Evolutionary conservation across 108 stramenopile genomes (phyloP).

Genomic region (Cyclostephanos invisitatus): DNA sequence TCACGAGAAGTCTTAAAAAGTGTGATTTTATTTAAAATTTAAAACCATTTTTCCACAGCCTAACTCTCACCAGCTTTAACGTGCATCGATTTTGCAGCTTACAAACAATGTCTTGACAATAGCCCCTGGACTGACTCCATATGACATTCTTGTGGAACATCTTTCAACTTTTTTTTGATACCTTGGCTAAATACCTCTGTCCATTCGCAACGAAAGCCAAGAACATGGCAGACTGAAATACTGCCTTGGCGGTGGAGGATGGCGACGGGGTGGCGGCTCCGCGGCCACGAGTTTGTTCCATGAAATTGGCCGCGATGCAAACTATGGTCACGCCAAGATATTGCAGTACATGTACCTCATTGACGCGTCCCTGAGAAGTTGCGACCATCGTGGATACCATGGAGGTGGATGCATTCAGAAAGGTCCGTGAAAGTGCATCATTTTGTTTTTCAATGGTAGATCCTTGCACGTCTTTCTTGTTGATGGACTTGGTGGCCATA

Average conservation of each 20-base stretch:
- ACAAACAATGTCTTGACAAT: too few relatives aligned
- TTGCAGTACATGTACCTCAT: conserved; percentile 46
- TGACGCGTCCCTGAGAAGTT: conserved; percentile 43
- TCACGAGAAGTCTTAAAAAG: too few relatives aligned
- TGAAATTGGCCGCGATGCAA: conserved; percentile 50
- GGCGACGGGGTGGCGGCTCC: not conserved
- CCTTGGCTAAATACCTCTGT: conserved; percentile 43
- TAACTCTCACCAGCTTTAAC: too few relatives aligned
- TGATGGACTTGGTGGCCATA: conserved; percentile 21
- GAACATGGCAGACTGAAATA: conserved; percentile 48
- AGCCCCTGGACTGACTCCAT: too few relatives aligned
- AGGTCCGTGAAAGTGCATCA: conserved; percentile 32
- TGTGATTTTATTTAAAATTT: too few relatives aligned
- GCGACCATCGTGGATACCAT: conserved; percentile 50
- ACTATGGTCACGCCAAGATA: conserved; percentile 50
- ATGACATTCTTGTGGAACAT: not conserved
- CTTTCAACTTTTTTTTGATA: conserved; percentile 24
- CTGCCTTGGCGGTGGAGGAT: conserved; percentile 16
- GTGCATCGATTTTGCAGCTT: too few relatives aligned
- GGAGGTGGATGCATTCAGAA: conserved; percentile 42
- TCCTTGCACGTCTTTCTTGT: not conserved
- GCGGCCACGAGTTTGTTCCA: conserved; percentile 23
- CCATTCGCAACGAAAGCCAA: conserved; percentile 52
- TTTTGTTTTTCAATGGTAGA: conserved; percentile 8
- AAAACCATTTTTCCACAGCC: too few relatives aligned